Evolutionary conservation across 2,329 filamentous ascomycete genomes (phyloP), one percentile per base, ranked within the genome.

Genomic region (Grosmannia huntii): DNA sequence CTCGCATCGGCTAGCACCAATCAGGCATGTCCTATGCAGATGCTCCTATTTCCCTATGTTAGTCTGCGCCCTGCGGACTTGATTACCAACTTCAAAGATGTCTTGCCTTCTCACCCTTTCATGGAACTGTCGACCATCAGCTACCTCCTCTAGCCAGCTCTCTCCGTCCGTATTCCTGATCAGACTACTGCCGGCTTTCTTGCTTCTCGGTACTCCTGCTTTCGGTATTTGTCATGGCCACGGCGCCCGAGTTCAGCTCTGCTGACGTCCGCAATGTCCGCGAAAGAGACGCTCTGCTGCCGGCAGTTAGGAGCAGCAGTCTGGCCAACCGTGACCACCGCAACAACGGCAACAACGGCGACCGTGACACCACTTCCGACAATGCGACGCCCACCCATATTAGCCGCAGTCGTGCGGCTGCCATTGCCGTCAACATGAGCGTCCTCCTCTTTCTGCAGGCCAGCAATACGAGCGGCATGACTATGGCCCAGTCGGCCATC

Each of bases 391-490:
- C 19, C 16, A 25, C 53, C 6, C 11, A 51, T 12, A 19, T 60
- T 19, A 62, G 68, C 11, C 57, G 64, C 14, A 60, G 65, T 12
- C 69, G 78, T 54, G 73, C 68, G 9, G 49, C 72, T 2, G 72
- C 76, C 50, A 78, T 85, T 57, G 71, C 76, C 16, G 61, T 76
- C 49, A 82, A 77, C 62, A 73, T 82, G 63, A 81, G 79, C 66
- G 66, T 77, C 2, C 70, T 84, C 54, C 80, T 85, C 31, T 84
- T 85, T 64, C 67, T 84, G 19, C 80, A 83, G 74, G 78, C 79
- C 6, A 73, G 80, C 61, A 94, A 94, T 66, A 89, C 91, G 71
- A 89, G 85, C 14, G 84, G 89, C 64, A 84, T 95, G 67, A 88
- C 87, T 6, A 91, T 90, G 58, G 87, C 86, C 1, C 89, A 94